Evolutionary conservation across 352 stramenopile species (phyloP), one percentile per base, ranked within the genome.

Genomic region (Thalassiosira allenii): DNA sequence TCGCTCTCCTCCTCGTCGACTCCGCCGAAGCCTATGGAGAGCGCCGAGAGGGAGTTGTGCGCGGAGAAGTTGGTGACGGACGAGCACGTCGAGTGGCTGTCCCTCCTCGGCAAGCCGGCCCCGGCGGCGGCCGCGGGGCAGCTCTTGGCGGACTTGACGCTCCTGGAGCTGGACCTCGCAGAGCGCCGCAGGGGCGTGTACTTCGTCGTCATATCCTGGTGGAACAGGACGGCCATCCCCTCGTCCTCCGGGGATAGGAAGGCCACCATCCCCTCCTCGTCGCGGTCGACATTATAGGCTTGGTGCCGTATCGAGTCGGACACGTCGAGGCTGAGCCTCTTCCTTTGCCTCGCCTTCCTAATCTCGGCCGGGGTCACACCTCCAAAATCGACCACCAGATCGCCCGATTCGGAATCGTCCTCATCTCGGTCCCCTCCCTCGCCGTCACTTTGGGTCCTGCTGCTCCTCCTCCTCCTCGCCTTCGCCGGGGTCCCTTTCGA

Each of bases 21-120:
- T 9, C 37, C 37, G 8, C 37, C 37, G 37, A 17, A 17, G 37
- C 37, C 37, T 17, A 9, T 17, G 37, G 9, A 9, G 17, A 47
- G 8, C 8, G 9, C 37, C 9, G 17, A 47, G 8, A 17, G 37
- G 8, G 17, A 17, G 8, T 17, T 17, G 37, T 47, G 8, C 8
- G 37, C 37, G 8, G 37, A 47, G 9, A 17, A 47, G 17, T 17
- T 47, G 8, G 37, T 47, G 8, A 47, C 81, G 14, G 75, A 85
- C 30, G 56, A 70, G 4, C 56, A 83, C 2, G 81, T 86, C 6
- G 81, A 89, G 56, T 89, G 76, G 40, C 81, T 89, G n/a, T n/a
- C n/a, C n/a, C n/a, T n/a, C n/a, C n/a, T n/a, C n/a, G n/a, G n/a
- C n/a, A n/a, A n/a, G n/a, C n/a, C n/a, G n/a, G n/a, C n/a, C n/a